Percentiles rank a stretch among this genome's conserved stretches.
Conservation (phyloP, 1,139 yeast genomes). For the Sugiyamaella paludigena region DNA sequence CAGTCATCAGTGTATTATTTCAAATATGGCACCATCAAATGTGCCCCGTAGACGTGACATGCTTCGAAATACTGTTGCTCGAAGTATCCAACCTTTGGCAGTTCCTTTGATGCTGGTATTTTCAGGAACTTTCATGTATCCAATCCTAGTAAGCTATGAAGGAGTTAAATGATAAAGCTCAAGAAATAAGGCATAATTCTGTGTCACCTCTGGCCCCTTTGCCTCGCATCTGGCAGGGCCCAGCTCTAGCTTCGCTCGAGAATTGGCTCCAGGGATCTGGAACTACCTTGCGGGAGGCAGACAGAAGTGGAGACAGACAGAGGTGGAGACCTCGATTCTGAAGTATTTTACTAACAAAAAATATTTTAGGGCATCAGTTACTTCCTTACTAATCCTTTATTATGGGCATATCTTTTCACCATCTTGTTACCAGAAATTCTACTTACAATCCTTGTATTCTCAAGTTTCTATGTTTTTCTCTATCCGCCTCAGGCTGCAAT, state of each 20-base stretch:
- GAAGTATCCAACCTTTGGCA: slow-evolving; percentile 25
- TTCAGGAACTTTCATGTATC: slow-evolving; percentile 35
- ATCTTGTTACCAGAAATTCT: slow-evolving; percentile 52
- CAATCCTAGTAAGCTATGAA: slow-evolving; percentile 21
- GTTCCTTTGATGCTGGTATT: slow-evolving; percentile 28
- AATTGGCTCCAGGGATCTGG: too few species aligned
- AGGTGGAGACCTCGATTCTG: not conserved
- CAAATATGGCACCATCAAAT: not conserved
- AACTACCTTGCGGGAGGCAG: too few species aligned
- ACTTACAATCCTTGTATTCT: slow-evolving; percentile 45
- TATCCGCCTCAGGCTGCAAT: slow-evolving; percentile 52
- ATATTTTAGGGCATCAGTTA: slow-evolving; percentile 45
- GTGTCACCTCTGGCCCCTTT: too few species aligned
- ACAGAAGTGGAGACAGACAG: too few species aligned
- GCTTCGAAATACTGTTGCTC: slow-evolving; percentile 12
- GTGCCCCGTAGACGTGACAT: slow-evolving; percentile 3
- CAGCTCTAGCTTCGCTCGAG: too few species aligned
- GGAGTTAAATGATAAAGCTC: not conserved
- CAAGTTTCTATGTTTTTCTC: slow-evolving; percentile 41
- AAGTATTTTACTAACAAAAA: not conserved
- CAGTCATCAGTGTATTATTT: too few species aligned
- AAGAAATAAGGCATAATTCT: too few species aligned
- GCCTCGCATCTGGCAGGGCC: not conserved
- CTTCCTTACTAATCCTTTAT: slow-evolving; percentile 44
- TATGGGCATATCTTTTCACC: slow-evolving; percentile 53